These are phyloP conservation scores for Draba incana DNA, from an alignment of 345 rosid genomes.

Conservation along the genomic window DNA sequence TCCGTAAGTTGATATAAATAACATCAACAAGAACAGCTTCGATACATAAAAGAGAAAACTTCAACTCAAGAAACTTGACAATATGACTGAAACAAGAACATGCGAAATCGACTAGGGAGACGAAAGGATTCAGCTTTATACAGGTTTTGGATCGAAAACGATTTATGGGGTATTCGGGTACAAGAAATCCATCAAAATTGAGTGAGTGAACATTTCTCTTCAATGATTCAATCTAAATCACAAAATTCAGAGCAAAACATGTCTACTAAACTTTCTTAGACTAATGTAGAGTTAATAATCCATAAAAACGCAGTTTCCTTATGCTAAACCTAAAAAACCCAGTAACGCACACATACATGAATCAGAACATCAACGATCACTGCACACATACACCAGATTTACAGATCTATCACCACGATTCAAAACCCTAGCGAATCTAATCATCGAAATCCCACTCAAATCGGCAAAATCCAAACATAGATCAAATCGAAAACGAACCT, in stretches of 20 bases:
- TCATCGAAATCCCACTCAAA: neutral
- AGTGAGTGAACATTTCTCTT: neutral
- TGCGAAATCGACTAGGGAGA: no score
- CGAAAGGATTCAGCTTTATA: no score
- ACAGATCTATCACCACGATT: conserved; percentile 18
- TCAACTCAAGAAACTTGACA: neutral
- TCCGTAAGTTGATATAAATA: neutral
- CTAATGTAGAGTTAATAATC: neutral
- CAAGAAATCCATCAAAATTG: no score
- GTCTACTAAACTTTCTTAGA: neutral
- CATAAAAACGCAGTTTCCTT: neutral
- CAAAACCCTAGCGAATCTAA: conserved; percentile 19
- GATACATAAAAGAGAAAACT: neutral
- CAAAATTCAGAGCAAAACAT: neutral
- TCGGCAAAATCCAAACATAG: neutral
- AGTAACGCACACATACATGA: no score
- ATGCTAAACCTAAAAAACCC: no score
- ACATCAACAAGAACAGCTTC: neutral
- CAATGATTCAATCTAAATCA: no score
- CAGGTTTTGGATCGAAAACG: no score
- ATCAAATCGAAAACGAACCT: conserved; percentile 37
- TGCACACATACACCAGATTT: neutral
- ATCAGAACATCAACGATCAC: neutral
- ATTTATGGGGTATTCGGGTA: no score
- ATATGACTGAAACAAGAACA: neutral